These are phyloP conservation scores for Fusarium graminum DNA, from an alignment of 2,329 filamentous ascomycete genomes.

Conservation along the genomic window DNA sequence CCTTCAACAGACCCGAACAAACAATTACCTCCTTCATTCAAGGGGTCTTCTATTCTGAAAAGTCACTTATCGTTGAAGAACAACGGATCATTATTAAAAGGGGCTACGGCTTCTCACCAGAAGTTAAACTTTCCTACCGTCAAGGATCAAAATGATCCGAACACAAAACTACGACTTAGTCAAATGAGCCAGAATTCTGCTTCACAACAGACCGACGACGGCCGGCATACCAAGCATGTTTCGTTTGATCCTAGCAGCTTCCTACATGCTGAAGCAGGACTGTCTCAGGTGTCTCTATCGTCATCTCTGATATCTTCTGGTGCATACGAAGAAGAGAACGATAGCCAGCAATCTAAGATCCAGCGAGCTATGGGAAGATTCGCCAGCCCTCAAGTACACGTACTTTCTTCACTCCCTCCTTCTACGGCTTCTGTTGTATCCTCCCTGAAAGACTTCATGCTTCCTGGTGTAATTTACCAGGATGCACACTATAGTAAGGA, in stretches of 20 bases:
- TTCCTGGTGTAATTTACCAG: conserved; percentile 82
- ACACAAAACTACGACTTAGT: conserved; percentile 73
- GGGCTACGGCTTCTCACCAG: conserved; percentile 52
- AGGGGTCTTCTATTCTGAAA: conserved; percentile 12
- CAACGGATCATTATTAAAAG: conserved; percentile 10
- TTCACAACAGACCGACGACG: conserved; percentile 63
- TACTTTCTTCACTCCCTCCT: conserved; percentile 49
- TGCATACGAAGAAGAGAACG: conserved; percentile 12
- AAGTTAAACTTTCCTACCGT: conserved; percentile 77
- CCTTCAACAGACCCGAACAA: conserved; percentile 16
- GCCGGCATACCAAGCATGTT: conserved; percentile 42
- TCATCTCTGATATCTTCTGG: conserved; percentile 35
- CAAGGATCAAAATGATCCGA: conserved; percentile 78
- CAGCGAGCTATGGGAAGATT: conserved; percentile 33
- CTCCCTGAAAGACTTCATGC: conserved; percentile 44
- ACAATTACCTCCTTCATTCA: conserved; percentile 7
- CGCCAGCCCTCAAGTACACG: conserved; percentile 26
- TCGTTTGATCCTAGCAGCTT: conserved; percentile 40
- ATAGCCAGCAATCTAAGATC: conserved; percentile 24
- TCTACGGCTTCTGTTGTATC: conserved; percentile 43
- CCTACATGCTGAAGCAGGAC: conserved; percentile 6
- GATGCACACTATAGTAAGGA: conserved; percentile 89
- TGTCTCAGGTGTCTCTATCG: conserved; percentile 22
- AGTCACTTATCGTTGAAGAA: conserved; percentile 9
- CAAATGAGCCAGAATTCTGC: conserved; percentile 65